Conservation (phyloP, 1,139 yeast genomes). For the Suhomyces wounanorum region DNA sequence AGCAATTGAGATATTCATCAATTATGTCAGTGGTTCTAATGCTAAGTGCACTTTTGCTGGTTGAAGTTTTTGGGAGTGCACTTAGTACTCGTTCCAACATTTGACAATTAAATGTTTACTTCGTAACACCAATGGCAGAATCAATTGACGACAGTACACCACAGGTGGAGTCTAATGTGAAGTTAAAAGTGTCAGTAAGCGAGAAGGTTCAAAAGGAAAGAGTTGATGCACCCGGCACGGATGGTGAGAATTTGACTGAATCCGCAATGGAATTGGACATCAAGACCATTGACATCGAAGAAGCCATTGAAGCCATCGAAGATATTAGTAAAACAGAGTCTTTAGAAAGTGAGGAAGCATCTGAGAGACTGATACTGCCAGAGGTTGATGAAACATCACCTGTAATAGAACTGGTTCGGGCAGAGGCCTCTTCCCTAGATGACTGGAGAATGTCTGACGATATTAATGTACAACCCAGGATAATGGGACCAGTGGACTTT, state of each 20-base stretch:
- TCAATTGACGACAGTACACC: not conserved
- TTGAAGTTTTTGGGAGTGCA: not conserved
- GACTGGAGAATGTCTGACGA: slow-evolving; percentile 4
- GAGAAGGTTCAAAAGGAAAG: not conserved
- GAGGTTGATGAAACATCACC: slow-evolving; percentile 1
- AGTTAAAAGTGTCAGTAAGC: not conserved
- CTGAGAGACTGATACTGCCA: slow-evolving; percentile 1
- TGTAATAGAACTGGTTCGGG: slow-evolving; percentile 1
- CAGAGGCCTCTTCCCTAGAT: slow-evolving; percentile 4
- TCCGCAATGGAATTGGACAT: slow-evolving; percentile 4
- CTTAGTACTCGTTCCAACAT: not conserved
- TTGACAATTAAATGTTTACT: slow-evolving; percentile 1
- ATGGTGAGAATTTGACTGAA: not conserved
- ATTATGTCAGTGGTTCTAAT: not conserved
- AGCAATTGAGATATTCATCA: too few relatives aligned
- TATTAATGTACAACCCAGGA: slow-evolving; percentile 1
- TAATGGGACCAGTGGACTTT: slow-evolving; percentile 33
- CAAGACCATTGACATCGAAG: slow-evolving; percentile 9
- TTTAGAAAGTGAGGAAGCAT: not conserved
- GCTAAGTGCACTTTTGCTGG: not conserved
- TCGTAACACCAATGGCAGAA: not conserved
- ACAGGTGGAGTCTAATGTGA: not conserved
- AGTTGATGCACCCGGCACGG: not conserved
- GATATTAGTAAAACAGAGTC: slow-evolving; percentile 7
- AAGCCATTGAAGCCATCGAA: slow-evolving; percentile 9